Base-by-base conservation (phyloP, 768 basidiomycete species). In the Termitomyces sp. region DNA sequence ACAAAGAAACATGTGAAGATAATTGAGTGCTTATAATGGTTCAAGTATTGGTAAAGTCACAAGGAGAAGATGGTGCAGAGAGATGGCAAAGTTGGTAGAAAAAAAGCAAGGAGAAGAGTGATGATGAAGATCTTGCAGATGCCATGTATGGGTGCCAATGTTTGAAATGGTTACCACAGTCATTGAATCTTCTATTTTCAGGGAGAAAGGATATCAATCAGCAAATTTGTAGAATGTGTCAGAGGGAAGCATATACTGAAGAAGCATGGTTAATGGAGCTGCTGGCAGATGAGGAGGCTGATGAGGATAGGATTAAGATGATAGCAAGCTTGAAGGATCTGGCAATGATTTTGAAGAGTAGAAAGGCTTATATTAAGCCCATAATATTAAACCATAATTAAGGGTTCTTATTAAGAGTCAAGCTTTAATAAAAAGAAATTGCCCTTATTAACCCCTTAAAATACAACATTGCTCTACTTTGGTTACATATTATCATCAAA, bases 41-140 rank as follows among this genome's bases (percentile, higher is more conserved):
- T 45, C 6, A 45, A 26, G 44, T 50, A 22, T 28, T 50, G 10
- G 7, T 50, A 7, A 35, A 50, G 20, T 33, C 49, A 28, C 8
- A n/a, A n/a, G 12, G 6, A 32, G 4, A 24, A 3, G 12, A 35
- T 50, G 6, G 35, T 8, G 20, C 3, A 52, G 30, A 8, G 22
- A 38, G 35, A 38, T 52, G 35, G 36, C 22, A 7, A 24, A 38
- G 22, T 52, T 14, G 36, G 22, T 38, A 22, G 22, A 24, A 40
- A 67, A 68, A 50, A 53, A 66, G 36, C 14, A 24, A 16, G 22
- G 2, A 4, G 8, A 36, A 52, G 24, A 52, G 36, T 18, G 4
- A 40, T 26, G 4, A 20, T 38, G 16, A 52, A 52, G 22, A 52
- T 9, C 22, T 38, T 28, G 4, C 22, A 16, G 24, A 52, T 52